Percentiles rank a stretch among this genome's conserved stretches.
Evolutionary conservation across 805 yeast species (phyloP).

Genomic region (Yamadazyma olivae): DNA sequence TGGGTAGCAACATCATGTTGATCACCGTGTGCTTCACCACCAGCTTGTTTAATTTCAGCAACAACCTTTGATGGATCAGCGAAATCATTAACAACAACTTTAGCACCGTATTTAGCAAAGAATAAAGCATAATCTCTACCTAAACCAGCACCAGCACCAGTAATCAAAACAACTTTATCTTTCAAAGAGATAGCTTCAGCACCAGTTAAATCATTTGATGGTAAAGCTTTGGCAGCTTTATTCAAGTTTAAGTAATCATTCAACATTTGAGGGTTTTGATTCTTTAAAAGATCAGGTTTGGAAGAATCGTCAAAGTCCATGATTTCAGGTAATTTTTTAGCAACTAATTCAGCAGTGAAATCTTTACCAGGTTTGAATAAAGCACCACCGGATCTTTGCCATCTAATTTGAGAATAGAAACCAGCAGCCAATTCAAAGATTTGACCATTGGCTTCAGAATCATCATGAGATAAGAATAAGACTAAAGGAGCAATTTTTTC

Average conservation of each 20-base stretch:
- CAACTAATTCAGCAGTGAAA: constrained; percentile 83
- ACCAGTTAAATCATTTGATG: constrained; percentile 45
- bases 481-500: constrained; percentile 93
- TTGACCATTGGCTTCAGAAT: constrained; percentile 60
- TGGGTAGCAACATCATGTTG: constrained; percentile 76
- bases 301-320: constrained; percentile 57
- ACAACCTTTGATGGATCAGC: constrained; percentile 72
- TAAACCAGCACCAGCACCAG: constrained; percentile 95
- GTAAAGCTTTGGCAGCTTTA: constrained; percentile 48
- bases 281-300: constrained; percentile 46
- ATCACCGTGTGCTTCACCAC: constrained; percentile 82
- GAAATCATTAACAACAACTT: constrained; percentile 90
- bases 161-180: constrained; percentile 83
- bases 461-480: constrained; percentile 70
- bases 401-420: constrained; percentile 82
- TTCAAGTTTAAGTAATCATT: constrained; percentile 67
- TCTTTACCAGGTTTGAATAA: constrained; percentile 73
- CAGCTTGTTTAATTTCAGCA: constrained; percentile 65
- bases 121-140: constrained; percentile 86
- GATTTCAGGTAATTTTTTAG: constrained; percentile 62
- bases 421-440: constrained; percentile 95
- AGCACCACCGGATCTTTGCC: constrained; percentile 91
- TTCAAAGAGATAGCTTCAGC: constrained; percentile 55
- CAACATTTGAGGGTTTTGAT: constrained; percentile 67
- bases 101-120: constrained; percentile 90